Evolutionary conservation across 129 eudicot species (phyloP).

Genomic region (Rutidosis leptorrhynchoides): DNA sequence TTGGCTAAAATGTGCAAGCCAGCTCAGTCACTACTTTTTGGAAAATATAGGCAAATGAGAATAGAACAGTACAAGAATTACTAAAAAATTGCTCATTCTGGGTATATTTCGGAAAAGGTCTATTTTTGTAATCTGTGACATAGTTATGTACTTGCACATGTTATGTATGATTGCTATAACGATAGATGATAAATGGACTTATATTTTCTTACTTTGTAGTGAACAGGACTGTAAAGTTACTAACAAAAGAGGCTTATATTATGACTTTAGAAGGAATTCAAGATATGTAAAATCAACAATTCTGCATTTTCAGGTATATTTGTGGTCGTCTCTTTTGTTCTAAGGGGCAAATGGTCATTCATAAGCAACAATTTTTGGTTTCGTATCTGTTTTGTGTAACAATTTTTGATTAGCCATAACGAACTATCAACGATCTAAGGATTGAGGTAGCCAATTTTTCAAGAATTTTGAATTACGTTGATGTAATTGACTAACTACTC

Average conservation of each 20-base stretch:
- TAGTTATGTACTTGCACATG: neutral
- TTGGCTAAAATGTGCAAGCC: too few relatives aligned
- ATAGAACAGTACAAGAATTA: conserved; percentile 79
- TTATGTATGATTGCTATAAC: neutral
- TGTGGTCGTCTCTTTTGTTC: neutral
- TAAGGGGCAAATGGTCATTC: neutral
- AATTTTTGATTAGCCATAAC: neutral
- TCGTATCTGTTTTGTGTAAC: neutral
- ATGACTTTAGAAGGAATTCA: conserved; percentile 66
- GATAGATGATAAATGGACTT: neutral
- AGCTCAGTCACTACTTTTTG: too few relatives aligned
- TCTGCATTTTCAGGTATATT: conserved; percentile 78
- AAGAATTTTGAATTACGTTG: neutral
- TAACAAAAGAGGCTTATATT: conserved; percentile 53
- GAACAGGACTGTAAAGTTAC: conserved; percentile 66
- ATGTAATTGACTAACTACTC: neutral
- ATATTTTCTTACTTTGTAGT: neutral
- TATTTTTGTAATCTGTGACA: neutral
- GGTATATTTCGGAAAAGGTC: conserved; percentile 67
- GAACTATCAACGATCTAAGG: neutral
- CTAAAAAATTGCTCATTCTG: conserved; percentile 75
- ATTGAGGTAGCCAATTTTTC: neutral
- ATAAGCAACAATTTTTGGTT: neutral
- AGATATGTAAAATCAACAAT: conserved; percentile 82
- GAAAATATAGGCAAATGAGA: conserved; percentile 78